Base-by-base conservation (phyloP, 2,329 filamentous ascomycete species). In the Fusarium irregulare region DNA sequence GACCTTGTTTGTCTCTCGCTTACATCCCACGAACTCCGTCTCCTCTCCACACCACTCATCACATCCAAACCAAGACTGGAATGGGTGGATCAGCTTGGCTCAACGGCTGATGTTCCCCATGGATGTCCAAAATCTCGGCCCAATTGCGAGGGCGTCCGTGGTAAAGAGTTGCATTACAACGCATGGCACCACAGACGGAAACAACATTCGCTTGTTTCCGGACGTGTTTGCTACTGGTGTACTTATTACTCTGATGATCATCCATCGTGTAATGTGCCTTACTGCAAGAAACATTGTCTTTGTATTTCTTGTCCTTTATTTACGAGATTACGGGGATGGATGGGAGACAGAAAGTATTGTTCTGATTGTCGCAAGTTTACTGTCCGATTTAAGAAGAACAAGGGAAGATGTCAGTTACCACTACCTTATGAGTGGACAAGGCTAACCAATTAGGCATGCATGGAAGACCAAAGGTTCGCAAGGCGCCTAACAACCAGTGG, bases 291-390 rank as follows among this genome's bases (percentile, higher is more conserved):
- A 5, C 63, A 66, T 14, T 66, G 63, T 32, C 8, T 34, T 0
- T 66, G 63, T n/a, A 42, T 61, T 42, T 66, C 63, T 1, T 66
- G 63, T 28, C 63, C 63, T 37, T 40, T 66, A 5, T 66, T 55
- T 3, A 34, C 28, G 1, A 41, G 55, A 16, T 32, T 66, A n/a
- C 55, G 55, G 7, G 55, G 25, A n/a, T 66, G 48, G 30, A 66
- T 66, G 63, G 63, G 61, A 0, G 13, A 49, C 0, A 53, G 55
- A 0, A 47, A 14, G 6, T 66, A 66, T 20, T 66, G 63, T 13
- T 16, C 20, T 16, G 11, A 41, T 14, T 66, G 63, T 5, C 25
- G 13, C 1, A 13, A 25, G 12, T 66, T 66, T 6, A 66, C 63
- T 1, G 8, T 7, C 0, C 47, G 63, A 20, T 16, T 20, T 10